Conservation (phyloP, 1,284 basidiomycete genomes). For the Rugosomyces carneus region DNA sequence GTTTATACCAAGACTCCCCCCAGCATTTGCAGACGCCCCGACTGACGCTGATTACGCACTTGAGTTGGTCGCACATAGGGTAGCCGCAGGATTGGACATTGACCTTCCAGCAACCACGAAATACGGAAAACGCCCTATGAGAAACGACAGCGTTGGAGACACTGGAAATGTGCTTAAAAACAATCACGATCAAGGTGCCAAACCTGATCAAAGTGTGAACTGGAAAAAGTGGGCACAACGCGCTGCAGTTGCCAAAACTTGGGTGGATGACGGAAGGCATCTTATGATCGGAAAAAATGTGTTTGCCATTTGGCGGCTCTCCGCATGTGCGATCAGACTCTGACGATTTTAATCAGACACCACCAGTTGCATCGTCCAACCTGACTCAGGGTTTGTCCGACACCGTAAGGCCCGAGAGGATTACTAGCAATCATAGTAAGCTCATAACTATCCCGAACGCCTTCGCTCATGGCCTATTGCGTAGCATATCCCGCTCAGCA, state of each 20-base stretch:
- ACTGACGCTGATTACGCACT: slow-evolving; percentile 67
- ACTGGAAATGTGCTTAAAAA: slow-evolving; percentile 10
- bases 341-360: not conserved
- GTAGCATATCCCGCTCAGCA: slow-evolving; percentile 60
- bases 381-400: not conserved
- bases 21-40: slow-evolving; percentile 44
- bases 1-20: slow-evolving; percentile 34
- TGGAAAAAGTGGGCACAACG: slow-evolving; percentile 54
- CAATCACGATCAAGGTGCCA: slow-evolving; percentile 4
- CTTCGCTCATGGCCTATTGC: not conserved
- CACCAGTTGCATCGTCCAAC: slow-evolving; percentile 6
- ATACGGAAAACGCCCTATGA: not conserved
- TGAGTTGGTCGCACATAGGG: slow-evolving; percentile 56
- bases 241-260: slow-evolving; percentile 38
- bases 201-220: slow-evolving; percentile 24
- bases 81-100: slow-evolving; percentile 47
- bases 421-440: slow-evolving; percentile 30
- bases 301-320: not conserved
- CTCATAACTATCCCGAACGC: not conserved
- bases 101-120: slow-evolving; percentile 21
- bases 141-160: not conserved
- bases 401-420: not conserved
- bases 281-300: slow-evolving; percentile 33
- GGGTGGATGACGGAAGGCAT: slow-evolving; percentile 36
- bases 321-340: not conserved